Evolutionary conservation across 2,329 filamentous ascomycete species (phyloP), one percentile per base, ranked within the genome.

Genomic region (Colletotrichum tanaceti): DNA sequence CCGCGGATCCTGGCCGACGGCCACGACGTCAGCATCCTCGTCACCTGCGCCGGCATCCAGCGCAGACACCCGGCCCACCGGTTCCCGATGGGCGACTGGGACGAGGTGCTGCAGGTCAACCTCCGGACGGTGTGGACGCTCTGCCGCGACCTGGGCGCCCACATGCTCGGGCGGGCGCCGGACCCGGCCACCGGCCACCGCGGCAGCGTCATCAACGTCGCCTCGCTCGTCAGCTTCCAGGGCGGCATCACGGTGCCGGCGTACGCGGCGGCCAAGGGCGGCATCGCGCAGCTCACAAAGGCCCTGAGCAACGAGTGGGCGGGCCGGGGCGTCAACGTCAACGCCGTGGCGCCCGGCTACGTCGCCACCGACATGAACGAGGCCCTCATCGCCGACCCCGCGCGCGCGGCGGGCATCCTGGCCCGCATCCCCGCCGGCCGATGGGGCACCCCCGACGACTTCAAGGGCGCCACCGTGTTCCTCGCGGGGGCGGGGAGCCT

Each of bases 321-420:
- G 0, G 78, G 83, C n/a, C 86, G 89, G 74, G 93, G 93, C 1
- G 86, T 97, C 71, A 92, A 87, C 0, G 93, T 97, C 39, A 97
- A 97, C 78, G 92, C 91, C 6, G 93, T 97, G 75, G 93, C 93
- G 4, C 94, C 94, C 0, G 94, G 94, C 0, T 97, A 97, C 79
- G 92, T 97, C 73, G 92, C 88, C 54, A 97, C 94, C n/a, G 93
- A 97, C 69, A 97, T 97, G 94, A 97, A 97, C 77, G 86, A 85
- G 73, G 94, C 93, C 4, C 79, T 97, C 75, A 87, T 97, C 52
- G 87, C 89, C 59, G 89, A 97, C 78, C 79, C 86, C 73, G 87
- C 86, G 72, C 83, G 94, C 38, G 85, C 91, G 70, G 87, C 84
- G 72, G 90, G 90, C 74, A 97, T 97, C 73, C 85, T 91, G 75